Evolutionary conservation across 2,329 filamentous ascomycete species (phyloP), one percentile per base, ranked within the genome.

Genomic region (Chaetothyriales sp.): DNA sequence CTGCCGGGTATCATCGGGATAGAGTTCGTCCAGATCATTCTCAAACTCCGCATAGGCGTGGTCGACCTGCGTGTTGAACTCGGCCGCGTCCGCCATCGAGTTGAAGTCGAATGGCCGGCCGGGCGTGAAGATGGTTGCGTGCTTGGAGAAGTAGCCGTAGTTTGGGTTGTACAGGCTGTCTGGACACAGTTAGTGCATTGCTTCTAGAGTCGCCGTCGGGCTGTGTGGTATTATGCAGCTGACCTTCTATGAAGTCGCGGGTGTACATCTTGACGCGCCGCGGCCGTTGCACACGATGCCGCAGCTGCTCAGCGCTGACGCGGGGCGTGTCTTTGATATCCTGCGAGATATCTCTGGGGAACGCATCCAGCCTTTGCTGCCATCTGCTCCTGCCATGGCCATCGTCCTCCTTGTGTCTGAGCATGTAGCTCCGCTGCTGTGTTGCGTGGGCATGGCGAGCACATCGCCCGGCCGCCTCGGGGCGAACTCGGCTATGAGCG

Each of bases 91-190:
- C 62, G 79, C 76, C 61, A 98, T 79, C 18, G 70, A 66, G 60
- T 78, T 80, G 72, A 98, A 98, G 63, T 92, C 74, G 70, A 98
- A 98, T 3, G 92, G 87, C 56, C 89, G 82, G 51, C 88, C 88
- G 9, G 90, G 87, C 32, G 80, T 86, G 72, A 98, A 98, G 67
- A 98, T 95, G 64, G 93, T 88, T 61, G 86, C 90, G 65, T 95
- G 87, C 63, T 94, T 95, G 49, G 88, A 89, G 68, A 95, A 95
- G 72, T 95, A 95, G 59, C 90, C 89, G 64, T 95, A 96, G 59
- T 86, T 76, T 0, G 88, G 88, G 64, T 96, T 95, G 66, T 96
- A 96, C 12, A 95, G 71, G 64, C 86, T 92, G 70, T 95, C 89
- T 93, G 61, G 28, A 55, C 20, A 43, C 8, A 47, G 10, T 58